A percentile compares a stretch with the other conserved stretches of the same genome.
Evolutionary conservation across 2,329 filamentous ascomycete species (phyloP).

Genomic region (Parastagonospora nodorum): DNA sequence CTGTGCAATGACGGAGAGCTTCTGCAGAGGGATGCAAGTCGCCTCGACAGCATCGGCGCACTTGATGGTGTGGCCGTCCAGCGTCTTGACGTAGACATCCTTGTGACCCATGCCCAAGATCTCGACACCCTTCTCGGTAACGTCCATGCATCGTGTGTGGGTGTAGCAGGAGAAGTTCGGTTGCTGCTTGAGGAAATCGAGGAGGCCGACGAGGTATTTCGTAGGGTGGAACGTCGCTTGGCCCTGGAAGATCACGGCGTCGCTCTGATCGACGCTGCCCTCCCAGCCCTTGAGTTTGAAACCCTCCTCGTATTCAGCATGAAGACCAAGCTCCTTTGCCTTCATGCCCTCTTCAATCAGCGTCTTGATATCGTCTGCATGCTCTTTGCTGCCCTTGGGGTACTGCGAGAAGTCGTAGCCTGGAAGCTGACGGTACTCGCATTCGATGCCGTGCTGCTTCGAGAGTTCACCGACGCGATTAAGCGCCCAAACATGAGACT

Average conservation of each 20-base stretch:
- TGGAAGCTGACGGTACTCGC: conserved; percentile 59
- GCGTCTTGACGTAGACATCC: conserved; percentile 54
- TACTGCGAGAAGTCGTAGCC: conserved; percentile 60
- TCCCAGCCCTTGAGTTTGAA: conserved; percentile 59
- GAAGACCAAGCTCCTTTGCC: conserved; percentile 52
- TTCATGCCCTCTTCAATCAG: conserved; percentile 54
- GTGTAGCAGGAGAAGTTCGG: conserved; percentile 61
- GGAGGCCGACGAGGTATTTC: conserved; percentile 59
- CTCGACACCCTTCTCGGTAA: conserved; percentile 56
- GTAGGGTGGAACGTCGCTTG: conserved; percentile 65
- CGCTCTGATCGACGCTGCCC: conserved; percentile 57
- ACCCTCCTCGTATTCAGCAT: conserved; percentile 50
- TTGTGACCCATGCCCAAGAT: conserved; percentile 53
- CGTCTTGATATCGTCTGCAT: conserved; percentile 53
- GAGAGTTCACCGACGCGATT: conserved; percentile 58
- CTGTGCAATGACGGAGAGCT: conserved; percentile 58
- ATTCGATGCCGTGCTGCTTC: conserved; percentile 57
- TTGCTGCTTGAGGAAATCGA: conserved; percentile 58
- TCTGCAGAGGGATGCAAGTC: conserved; percentile 62
- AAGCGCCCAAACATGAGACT: conserved; percentile 61
- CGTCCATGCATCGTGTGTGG: conserved; percentile 54
- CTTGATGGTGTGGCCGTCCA: conserved; percentile 53
- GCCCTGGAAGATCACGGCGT: conserved; percentile 52
- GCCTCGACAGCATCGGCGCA: conserved; percentile 59
- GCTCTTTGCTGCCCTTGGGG: conserved; percentile 47